Percentiles rank a stretch among this genome's conserved stretches.
These are phyloP conservation scores for Rhodamnia rubescens DNA, from an alignment of 345 rosid genomes.

Conservation along the genomic window DNA sequence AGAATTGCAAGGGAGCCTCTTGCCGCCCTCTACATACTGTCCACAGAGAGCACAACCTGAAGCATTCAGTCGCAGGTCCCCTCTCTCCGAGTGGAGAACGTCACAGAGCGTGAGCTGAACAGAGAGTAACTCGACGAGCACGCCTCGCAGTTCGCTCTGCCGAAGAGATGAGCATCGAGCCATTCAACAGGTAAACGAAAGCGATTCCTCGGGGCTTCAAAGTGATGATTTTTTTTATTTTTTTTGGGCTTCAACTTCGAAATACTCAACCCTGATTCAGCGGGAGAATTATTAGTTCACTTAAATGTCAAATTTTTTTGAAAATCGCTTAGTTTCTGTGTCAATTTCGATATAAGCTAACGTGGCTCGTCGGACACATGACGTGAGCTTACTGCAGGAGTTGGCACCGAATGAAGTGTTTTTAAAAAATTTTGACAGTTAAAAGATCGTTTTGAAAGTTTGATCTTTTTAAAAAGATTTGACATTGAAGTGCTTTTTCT, in stretches of 20 bases:
- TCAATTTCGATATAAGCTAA: too few relatives aligned
- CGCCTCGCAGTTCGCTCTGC: not conserved
- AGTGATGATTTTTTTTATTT: not conserved
- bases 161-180: slow-evolving; percentile 26
- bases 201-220: not conserved
- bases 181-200: slow-evolving; percentile 26
- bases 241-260: not conserved
- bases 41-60: not conserved
- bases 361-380: too few relatives aligned
- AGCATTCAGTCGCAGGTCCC: not conserved
- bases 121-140: not conserved
- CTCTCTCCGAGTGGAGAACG: not conserved
- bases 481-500: too few relatives aligned
- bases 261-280: not conserved
- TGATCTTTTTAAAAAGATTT: too few relatives aligned
- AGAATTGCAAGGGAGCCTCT: not conserved
- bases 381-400: too few relatives aligned
- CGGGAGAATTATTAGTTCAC: not conserved
- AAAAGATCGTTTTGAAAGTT: too few relatives aligned
- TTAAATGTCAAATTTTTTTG: too few relatives aligned
- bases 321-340: too few relatives aligned
- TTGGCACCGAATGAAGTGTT: too few relatives aligned
- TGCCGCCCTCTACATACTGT: not conserved
- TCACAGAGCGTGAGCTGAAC: not conserved
- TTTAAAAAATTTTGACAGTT: too few relatives aligned